Conservation (phyloP, 306 rosid genomes). For the Biancaea sappan region DNA sequence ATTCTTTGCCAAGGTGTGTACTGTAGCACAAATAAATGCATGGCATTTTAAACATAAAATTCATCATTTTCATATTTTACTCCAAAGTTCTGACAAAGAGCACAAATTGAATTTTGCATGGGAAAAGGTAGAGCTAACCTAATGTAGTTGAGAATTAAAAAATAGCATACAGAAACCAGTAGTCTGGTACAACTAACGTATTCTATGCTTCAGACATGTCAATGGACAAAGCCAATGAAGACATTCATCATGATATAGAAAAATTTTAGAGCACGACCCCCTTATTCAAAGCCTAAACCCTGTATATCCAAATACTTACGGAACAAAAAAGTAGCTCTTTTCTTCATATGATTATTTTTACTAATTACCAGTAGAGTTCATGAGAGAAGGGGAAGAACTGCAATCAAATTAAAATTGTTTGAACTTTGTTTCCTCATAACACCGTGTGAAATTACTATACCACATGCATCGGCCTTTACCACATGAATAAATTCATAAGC, state of each 20-base stretch:
- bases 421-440: neutral
- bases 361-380: neutral
- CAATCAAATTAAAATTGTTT: neutral
- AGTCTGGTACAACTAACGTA: neutral
- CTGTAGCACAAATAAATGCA: slow-evolving; percentile 20
- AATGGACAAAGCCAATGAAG: neutral
- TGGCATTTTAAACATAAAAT: neutral
- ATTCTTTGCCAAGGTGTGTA: neutral
- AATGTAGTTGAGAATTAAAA: neutral
- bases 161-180: slow-evolving; percentile 1
- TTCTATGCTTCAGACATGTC: neutral
- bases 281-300: neutral
- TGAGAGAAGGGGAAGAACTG: neutral
- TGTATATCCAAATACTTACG: neutral
- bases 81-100: neutral
- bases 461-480: neutral
- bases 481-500: neutral
- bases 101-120: neutral
- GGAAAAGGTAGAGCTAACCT: neutral
- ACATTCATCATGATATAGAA: neutral
- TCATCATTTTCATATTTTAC: slow-evolving; percentile 16
- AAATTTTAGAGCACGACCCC: neutral
- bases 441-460: neutral
- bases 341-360: neutral
- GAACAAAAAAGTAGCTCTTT: neutral